Evolutionary conservation across 2,329 filamentous ascomycete genomes (phyloP), one percentile per base, ranked within the genome.

Genomic region (Paecilomyces variotii): DNA sequence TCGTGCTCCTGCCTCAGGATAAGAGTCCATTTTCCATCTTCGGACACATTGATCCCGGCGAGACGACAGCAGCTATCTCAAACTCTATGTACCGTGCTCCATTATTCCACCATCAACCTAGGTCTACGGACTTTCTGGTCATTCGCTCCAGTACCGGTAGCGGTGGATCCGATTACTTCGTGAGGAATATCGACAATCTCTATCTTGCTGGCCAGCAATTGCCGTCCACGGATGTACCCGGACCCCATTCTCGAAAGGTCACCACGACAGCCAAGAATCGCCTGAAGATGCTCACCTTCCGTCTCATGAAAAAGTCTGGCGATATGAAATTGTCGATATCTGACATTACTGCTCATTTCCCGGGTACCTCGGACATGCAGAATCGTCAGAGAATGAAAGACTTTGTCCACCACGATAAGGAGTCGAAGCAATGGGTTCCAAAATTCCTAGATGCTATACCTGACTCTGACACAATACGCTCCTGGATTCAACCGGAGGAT

Each of bases 301-400:
- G 94, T 55, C 86, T 96, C 71, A 90, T 96, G 67, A 84, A 87
- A 62, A 89, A 90, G 67, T 91, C 87, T 66, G 80, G 84, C 19
- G 84, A 87, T 27, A 79, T 86, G 60, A 82, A 85, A 52, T 83
- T 91, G 26, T 87, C 87, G 25, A 84, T 96, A 14, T 85, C 84
- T n/a, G 90, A 93, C 67, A 89, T 99, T 39, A 97, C 92, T 2
- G 89, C 86, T 52, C 94, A 99, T 71, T 90, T 97, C 61, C 90
- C 91, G 6, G 93, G 94, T 45, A 94, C 91, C 4, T 94, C 90
- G 24, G 93, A 97, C 70, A 91, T 94, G 58, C 93, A 97, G 70
- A 97, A 97, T 66, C 85, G 94, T 34, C 92, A 96, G 68, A 97
- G 97, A 74, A 87, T 99, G 76, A 94, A 97, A 68, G 94, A 99